These are phyloP conservation scores for Butyriboletus appendiculatus DNA, from an alignment of 1,284 basidiomycete species.

Conservation along the genomic window DNA sequence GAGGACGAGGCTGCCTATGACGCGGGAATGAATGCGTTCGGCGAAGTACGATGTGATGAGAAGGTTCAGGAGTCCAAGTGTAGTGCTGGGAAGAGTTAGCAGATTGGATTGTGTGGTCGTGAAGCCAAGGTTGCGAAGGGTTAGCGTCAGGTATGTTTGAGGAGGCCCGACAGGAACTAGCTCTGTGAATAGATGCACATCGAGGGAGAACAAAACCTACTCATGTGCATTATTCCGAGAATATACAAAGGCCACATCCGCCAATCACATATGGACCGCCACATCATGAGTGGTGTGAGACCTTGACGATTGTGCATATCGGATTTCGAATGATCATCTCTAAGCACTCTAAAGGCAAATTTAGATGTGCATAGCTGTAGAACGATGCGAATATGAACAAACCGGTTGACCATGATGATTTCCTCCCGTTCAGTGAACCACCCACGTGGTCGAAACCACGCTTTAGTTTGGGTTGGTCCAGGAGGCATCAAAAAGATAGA, in stretches of 20 bases:
- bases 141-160: slow-evolving; percentile 53
- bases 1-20: slow-evolving; percentile 52
- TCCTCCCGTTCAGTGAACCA: slow-evolving; percentile 55
- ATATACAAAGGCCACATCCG: slow-evolving; percentile 57
- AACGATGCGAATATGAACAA: background rate
- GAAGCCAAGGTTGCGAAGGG: slow-evolving; percentile 54
- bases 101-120: slow-evolving; percentile 52
- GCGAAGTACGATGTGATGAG: slow-evolving; percentile 52
- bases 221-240: slow-evolving; percentile 48
- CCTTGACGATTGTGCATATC: slow-evolving; percentile 69
- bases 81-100: slow-evolving; percentile 49
- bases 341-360: slow-evolving; percentile 41
- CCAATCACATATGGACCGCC: slow-evolving; percentile 49
- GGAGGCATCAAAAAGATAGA: slow-evolving; percentile 71
- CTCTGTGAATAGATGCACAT: background rate
- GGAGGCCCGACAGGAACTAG: slow-evolving; percentile 49
- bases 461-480: slow-evolving; percentile 66
- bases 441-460: slow-evolving; percentile 61
- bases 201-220: slow-evolving; percentile 22
- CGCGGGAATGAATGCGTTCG: slow-evolving; percentile 56
- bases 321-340: slow-evolving; percentile 60
- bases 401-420: slow-evolving; percentile 60
- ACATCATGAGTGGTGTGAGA: slow-evolving; percentile 47
- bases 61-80: slow-evolving; percentile 45
- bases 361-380: background rate